These are phyloP conservation scores for Hypoxylon sp. DNA, from an alignment of 2,329 filamentous ascomycete genomes.

Conservation along the genomic window DNA sequence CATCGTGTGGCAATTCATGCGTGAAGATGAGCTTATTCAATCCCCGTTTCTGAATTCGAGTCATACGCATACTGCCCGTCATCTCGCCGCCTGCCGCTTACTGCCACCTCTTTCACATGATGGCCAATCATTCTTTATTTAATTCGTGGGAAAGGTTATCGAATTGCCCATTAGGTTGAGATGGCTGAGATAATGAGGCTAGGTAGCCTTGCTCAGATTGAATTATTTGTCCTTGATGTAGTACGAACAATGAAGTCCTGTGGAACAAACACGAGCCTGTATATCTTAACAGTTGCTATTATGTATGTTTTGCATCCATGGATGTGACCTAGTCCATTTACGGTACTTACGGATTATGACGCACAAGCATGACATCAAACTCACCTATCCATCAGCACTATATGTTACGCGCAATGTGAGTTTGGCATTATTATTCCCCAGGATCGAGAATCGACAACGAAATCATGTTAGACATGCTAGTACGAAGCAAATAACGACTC, in stretches of 20 bases:
- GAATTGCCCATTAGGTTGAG: constrained; percentile 15
- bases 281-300: constrained; percentile 8
- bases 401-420: constrained; percentile 7
- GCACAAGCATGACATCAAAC: constrained; percentile 36
- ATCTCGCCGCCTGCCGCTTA: constrained; percentile 33
- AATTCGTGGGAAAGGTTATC: constrained; percentile 7
- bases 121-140: constrained; percentile 19
- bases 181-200: constrained; percentile 33
- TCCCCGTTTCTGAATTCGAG: constrained; percentile 30
- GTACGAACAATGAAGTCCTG: neutral
- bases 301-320: constrained; percentile 19
- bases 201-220: constrained; percentile 39
- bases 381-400: constrained; percentile 4
- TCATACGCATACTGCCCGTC: constrained; percentile 40
- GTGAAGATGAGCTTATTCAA: constrained; percentile 44
- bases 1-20: constrained; percentile 41
- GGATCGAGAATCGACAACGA: constrained; percentile 12
- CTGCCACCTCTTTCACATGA: constrained; percentile 19
- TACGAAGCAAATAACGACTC: constrained; percentile 11
- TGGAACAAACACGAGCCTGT: constrained; percentile 23
- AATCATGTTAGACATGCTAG: constrained; percentile 7
- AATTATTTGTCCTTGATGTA: constrained; percentile 20
- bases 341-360: constrained; percentile 26
- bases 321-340: constrained; percentile 11
- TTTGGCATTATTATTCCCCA: constrained; percentile 26